Base-by-base conservation (phyloP, 2,329 filamentous ascomycete genomes). In the Colletotrichum tabaci region DNA sequence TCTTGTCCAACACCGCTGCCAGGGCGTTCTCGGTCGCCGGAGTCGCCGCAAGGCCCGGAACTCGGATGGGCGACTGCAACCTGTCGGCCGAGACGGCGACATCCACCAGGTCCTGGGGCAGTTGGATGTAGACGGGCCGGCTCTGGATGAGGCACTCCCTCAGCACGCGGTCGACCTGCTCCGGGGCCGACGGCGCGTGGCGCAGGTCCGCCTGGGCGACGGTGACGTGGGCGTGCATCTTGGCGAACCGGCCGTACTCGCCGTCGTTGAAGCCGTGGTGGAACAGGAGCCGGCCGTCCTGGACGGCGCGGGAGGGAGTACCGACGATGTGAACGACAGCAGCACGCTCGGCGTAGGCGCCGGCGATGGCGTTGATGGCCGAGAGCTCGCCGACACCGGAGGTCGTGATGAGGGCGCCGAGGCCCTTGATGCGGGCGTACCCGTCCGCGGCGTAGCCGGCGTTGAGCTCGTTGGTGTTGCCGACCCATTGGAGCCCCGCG, bases 321-420 rank as follows among this genome's bases (percentile, higher is more conserved):
- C 89, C 89, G 26, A 90, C 88, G 52, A 91, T 86, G 74, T 91
- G 88, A 13, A 90, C 84, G 23, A 91, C 84, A 0, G 87, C 83
- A 0, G 87, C 87, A 40, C 83, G 82, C 78, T 91, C 89, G 12
- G 88, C 84, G 75, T 87, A 90, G 4, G 88, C 86, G 1, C 89
- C 89, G 2, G 87, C 88, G 73, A 90, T 85, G 46, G 86, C 88
- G 75, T 90, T 90, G 76, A 90, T 83, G 7, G 88, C 88, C 4
- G 88, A 89, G 52, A 86, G 79, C 72, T 87, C 85, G 10, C 89
- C 89, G 1, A 91, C 89, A 5, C 89, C 89, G 75, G 90, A 90
- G 0, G 89, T 90, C 0, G 89, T 91, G 42, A 91, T 80, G 9
- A 90, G 76, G 46, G 82, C 84, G 7, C 81, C 80, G 8, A 87